Evolutionary conservation across 1,284 basidiomycete species (phyloP), one percentile per base, ranked within the genome.

Genomic region (Moesziomyces globuligerus): DNA sequence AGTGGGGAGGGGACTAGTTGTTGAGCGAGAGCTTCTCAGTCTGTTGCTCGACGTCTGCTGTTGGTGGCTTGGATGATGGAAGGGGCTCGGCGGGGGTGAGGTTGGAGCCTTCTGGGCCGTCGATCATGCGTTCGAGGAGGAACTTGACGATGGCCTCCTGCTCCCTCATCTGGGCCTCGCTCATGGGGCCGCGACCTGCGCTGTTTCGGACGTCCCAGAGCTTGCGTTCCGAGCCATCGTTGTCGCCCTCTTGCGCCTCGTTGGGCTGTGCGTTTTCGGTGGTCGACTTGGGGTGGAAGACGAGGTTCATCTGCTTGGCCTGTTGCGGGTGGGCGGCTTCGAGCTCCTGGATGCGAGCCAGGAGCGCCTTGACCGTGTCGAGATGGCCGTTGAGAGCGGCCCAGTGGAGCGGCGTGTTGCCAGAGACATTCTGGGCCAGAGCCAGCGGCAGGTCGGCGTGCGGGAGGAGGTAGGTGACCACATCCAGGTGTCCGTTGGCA

Each of bases 381-480:
- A 80, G 43, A 45, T 82, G 80, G 0, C 81, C 81, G 48, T 82
- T 82, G 28, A 82, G 72, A 2, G 75, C 76, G 0, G 81, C 81
- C 81, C 81, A 82, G 65, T 82, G 81, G 15, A 82, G 52, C 5
- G 81, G 58, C 4, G 81, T 82, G 59, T 81, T 82, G 47, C 81
- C 81, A 0, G 78, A 56, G 1, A 51, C 25, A 60, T 82, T 82
- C 44, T 74, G 77, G 20, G 54, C 50, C 3, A 82, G 69, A 5
- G 79, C 48, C 18, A 44, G 44, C 7, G 32, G 10, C 11, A 80
- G 59, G 20, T 66, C 46, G 23, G 43, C 24, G 28, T 60, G 37
- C 0, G 76, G 75, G 2, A 78, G 50, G 13, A 79, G 69, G 45
- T 66, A 68, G 26, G 36, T 17, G 40, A 75, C 65, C 3, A 75